phyloP scores from a whole-genome alignment of 2,329 filamentous ascomycete species.

The Calonectria henricotiae region DNA sequence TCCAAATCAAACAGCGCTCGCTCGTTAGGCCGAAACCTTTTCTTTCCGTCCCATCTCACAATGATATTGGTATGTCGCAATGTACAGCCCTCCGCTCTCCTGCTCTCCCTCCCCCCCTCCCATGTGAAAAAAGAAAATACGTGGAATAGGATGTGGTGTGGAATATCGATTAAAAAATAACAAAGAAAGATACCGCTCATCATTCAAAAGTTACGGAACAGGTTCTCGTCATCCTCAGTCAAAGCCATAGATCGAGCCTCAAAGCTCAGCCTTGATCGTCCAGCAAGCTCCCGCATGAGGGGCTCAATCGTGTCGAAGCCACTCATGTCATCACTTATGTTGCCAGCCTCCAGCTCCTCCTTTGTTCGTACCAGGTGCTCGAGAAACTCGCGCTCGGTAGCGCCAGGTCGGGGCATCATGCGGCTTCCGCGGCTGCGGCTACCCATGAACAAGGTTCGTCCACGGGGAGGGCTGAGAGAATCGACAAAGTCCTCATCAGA shows the following conservation, averaged over 20 bases:
- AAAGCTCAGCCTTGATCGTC: slow-evolving; percentile 51
- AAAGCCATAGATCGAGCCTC: slow-evolving; percentile 51
- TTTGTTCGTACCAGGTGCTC: slow-evolving; percentile 52
- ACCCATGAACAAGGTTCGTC: slow-evolving; percentile 32
- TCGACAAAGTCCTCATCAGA: slow-evolving; percentile 55
- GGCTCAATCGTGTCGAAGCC: slow-evolving; percentile 63
- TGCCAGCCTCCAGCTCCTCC: slow-evolving; percentile 49
- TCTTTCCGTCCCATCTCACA: slow-evolving; percentile 18
- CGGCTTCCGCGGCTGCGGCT: slow-evolving; percentile 40
- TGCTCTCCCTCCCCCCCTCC: background rate
- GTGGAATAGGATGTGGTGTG: slow-evolving; percentile 2
- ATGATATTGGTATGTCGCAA: slow-evolving; percentile 19
- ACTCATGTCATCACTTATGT: slow-evolving; percentile 54
- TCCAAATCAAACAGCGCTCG: slow-evolving; percentile 41
- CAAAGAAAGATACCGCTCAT: slow-evolving; percentile 14
- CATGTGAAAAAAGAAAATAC: slow-evolving; percentile 14
- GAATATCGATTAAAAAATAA: slow-evolving; percentile 1
- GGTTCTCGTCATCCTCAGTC: slow-evolving; percentile 42
- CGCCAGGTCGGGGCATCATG: slow-evolving; percentile 48
- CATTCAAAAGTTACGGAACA: slow-evolving; percentile 43
- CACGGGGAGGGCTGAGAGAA: slow-evolving; percentile 34
- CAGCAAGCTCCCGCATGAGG: slow-evolving; percentile 64
- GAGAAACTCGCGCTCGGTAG: slow-evolving; percentile 54
- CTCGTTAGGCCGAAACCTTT: slow-evolving; percentile 29
- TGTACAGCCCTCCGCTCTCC: slow-evolving; percentile 2